phyloP scores from a whole-genome alignment of 2,329 filamentous ascomycete species.

The Pseudogymnoascus sp. region DNA sequence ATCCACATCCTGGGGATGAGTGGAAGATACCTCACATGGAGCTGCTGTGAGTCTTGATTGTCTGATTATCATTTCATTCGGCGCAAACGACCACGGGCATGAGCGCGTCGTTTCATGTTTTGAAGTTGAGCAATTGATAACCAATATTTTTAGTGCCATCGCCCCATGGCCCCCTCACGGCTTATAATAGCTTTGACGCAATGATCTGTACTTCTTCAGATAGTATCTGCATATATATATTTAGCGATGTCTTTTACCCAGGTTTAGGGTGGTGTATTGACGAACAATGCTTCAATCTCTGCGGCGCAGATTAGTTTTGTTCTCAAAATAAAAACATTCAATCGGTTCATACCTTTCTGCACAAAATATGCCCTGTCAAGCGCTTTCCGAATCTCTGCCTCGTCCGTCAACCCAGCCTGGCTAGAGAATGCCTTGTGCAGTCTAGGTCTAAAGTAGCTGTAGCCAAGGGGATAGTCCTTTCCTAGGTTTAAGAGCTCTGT shows the following conservation, averaged over 20 bases:
- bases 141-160: constrained; percentile 1
- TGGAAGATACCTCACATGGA: constrained; percentile 7
- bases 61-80: background rate
- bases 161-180: background rate
- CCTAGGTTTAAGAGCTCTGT: constrained; percentile 78
- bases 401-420: constrained; percentile 61
- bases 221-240: constrained; percentile 59
- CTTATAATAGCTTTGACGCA: constrained; percentile 38
- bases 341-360: constrained; percentile 61
- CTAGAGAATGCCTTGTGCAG: constrained; percentile 79
- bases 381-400: constrained; percentile 64
- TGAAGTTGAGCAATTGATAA: background rate
- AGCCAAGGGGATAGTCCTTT: constrained; percentile 79
- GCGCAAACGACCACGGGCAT: constrained; percentile 1
- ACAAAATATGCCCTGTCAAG: constrained; percentile 79
- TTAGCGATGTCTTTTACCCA: background rate
- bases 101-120: background rate
- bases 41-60: constrained; percentile 3
- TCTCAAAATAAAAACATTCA: background rate
- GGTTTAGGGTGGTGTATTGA: constrained; percentile 3
- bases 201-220: constrained; percentile 78
- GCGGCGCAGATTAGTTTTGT: constrained; percentile 8
- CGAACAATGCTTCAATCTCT: constrained; percentile 85
- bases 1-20: constrained; percentile 9
- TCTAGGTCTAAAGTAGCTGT: constrained; percentile 69